These are phyloP conservation scores for Chalciporus sp. DNA, from an alignment of 1,284 basidiomycete species.

Conservation along the genomic window DNA sequence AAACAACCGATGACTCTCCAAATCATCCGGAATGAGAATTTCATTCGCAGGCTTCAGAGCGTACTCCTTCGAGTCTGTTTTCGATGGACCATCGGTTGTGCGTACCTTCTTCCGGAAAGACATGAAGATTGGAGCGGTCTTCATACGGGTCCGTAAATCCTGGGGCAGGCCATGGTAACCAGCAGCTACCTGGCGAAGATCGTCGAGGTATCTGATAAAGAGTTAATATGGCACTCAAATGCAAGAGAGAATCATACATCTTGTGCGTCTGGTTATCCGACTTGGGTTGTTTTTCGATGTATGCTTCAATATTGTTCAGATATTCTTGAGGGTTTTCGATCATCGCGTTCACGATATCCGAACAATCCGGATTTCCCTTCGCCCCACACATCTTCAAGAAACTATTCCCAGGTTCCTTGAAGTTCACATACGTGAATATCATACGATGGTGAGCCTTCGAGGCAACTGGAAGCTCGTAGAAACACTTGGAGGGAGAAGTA, in stretches of 20 bases:
- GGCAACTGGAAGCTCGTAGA: slow-evolving; percentile 7
- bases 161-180: slow-evolving; percentile 15
- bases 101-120: slow-evolving; percentile 6
- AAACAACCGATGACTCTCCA: slow-evolving; percentile 24
- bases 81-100: background rate
- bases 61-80: slow-evolving; percentile 1
- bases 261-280: background rate
- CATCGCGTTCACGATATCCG: slow-evolving; percentile 23
- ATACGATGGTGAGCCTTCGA: slow-evolving; percentile 14
- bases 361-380: slow-evolving; percentile 24
- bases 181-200: slow-evolving; percentile 24
- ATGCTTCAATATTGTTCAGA: slow-evolving; percentile 5
- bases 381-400: slow-evolving; percentile 25
- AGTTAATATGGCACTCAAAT: slow-evolving; percentile 8
- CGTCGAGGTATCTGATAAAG: slow-evolving; percentile 21
- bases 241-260: background rate
- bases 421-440: slow-evolving; percentile 27
- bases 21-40: slow-evolving; percentile 25
- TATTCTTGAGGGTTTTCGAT: slow-evolving; percentile 20
- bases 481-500: slow-evolving; percentile 25
- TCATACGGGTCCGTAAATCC: slow-evolving; percentile 17
- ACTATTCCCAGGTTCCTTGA: slow-evolving; percentile 20
- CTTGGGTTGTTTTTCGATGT: background rate
- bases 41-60: slow-evolving; percentile 17
- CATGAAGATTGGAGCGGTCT: slow-evolving; percentile 23